Percentiles rank a stretch among this genome's conserved stretches.
Evolutionary conservation across 371 early-diverging fungal species (phyloP).

Genomic region (Mucor sp.): DNA sequence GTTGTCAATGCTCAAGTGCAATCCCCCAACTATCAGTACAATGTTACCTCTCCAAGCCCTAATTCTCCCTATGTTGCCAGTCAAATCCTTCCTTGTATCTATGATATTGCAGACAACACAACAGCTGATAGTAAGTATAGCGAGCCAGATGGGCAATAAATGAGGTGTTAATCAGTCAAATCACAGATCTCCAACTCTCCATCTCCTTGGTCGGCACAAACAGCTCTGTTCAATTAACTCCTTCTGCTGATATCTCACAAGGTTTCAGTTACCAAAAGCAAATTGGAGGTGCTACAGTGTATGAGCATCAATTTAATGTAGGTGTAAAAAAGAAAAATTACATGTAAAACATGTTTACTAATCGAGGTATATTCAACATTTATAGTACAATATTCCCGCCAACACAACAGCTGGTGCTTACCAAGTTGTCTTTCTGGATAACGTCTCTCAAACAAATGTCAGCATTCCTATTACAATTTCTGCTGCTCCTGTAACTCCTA

Average conservation of each 20-base stretch:
- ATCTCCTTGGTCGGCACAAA: conserved; percentile 24
- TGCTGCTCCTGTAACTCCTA: conserved; percentile 27
- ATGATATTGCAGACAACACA: conserved; percentile 28
- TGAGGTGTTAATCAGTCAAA: neutral
- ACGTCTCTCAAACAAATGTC: conserved; percentile 25
- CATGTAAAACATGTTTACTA: neutral
- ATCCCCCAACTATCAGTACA: conserved; percentile 26
- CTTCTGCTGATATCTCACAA: conserved; percentile 31
- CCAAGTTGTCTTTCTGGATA: conserved; percentile 29
- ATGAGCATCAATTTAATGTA: conserved; percentile 44
- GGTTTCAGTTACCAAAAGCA: conserved; percentile 35
- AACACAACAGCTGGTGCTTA: conserved; percentile 33
- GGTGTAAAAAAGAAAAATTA: neutral
- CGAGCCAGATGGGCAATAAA: neutral
- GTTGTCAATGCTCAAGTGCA: conserved; percentile 24
- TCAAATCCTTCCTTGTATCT: conserved; percentile 43
- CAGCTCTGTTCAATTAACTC: conserved; percentile 12
- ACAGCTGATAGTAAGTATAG: conserved; percentile 31
- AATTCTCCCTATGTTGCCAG: conserved; percentile 40
- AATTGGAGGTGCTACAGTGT: conserved; percentile 27
- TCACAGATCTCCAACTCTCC: conserved; percentile 27
- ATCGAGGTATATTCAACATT: neutral
- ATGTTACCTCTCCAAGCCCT: conserved; percentile 32
- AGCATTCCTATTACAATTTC: conserved; percentile 33
- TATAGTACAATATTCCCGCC: conserved; percentile 36